Base-by-base conservation (phyloP, 2,329 filamentous ascomycete species). In the Penicillium sp. region DNA sequence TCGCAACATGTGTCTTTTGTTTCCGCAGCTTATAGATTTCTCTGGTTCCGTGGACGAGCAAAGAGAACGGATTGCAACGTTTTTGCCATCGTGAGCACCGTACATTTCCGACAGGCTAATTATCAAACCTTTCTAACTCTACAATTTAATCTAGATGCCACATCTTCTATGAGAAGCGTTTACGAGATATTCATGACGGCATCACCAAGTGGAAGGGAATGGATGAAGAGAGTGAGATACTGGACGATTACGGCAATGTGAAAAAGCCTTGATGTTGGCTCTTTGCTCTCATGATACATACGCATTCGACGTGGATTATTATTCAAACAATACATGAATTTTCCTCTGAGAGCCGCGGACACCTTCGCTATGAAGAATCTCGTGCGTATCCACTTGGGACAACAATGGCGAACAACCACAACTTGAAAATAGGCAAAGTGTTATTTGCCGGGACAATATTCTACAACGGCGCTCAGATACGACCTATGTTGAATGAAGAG, bases 1-100 rank as follows among this genome's bases (percentile, higher is more conserved):
- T 0, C 71, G 88, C 11, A 90, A 88, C 61, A 90, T 93, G 83
- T 82, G 89, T 34, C 69, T 94, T 48, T 63, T 94, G 26, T 94
- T 93, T 63, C 89, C 88, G 0, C 82, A 79, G 1, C 73, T 90
- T 47, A 78, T 94, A 49, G 75, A 86, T 37, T 75, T 81, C 43
- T 79, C 86, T 18, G 67, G 72, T 45, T 75, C 69, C 5, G 67
- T 50, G 5, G 56, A 60, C 5, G 56, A 67, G 41, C 53, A 55
- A 24, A 40, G 78, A 6, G 70, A 79, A 57, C 79, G 51, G 50
- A 44, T 38, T 9, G 8, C 41, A 9, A 43, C 34, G 4, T 48
- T 48, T 6, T 26, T 48, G 26, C 46, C 46, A 25, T 28, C 40
- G 46, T 47, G 13, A 43, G 40, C 39, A 18, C 12, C 6, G 6